Evolutionary conservation across 2,329 filamentous ascomycete genomes (phyloP), one percentile per base, ranked within the genome.

Genomic region (Rhexocercosporidium sp.): DNA sequence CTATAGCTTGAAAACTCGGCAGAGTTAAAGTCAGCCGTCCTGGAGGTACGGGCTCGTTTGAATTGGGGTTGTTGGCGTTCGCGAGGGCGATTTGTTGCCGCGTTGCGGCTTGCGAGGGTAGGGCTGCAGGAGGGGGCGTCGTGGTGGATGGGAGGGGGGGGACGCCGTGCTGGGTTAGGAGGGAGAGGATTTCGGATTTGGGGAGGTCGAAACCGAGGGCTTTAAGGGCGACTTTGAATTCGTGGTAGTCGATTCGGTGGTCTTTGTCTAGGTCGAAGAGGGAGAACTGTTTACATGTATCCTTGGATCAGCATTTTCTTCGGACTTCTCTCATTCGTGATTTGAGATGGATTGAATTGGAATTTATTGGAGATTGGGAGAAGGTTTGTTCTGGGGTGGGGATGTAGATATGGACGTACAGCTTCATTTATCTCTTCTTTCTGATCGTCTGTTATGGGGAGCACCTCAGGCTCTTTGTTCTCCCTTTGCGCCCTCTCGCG

Each of bases 201-300:
- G 93, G 87, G 59, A 97, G 85, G 75, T 96, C 93, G 82, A 98
- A 98, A 71, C 96, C 96, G 1, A 99, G 89, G 3, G 96, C 96
- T 78, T 96, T 96, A 75, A 98, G 90, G 68, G 95, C 94, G 81
- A 98, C 96, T 80, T 96, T 95, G 78, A 98, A 92, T 82, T 99
- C 96, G 82, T 98, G 96, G 84, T 97, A 98, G 83, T 98, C 95
- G 77, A 99, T 93, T 80, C 92, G 90, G 56, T 90, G 88, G 82
- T 98, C 94, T 79, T 96, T 95, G 84, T 98, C 95, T 76, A 97
- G 91, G 79, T 98, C 96, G 85, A 99, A 98, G 72, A 98, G 89
- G 69, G 90, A 90, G 81, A 98, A 98, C 92, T 97, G 72, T 49
- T 44, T 46, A 16, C 14, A n/a, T 44, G n/a, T 14, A 11, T 47